Evolutionary conservation across 768 basidiomycete species (phyloP).

Genomic region (Agrocybe chaxingu): DNA sequence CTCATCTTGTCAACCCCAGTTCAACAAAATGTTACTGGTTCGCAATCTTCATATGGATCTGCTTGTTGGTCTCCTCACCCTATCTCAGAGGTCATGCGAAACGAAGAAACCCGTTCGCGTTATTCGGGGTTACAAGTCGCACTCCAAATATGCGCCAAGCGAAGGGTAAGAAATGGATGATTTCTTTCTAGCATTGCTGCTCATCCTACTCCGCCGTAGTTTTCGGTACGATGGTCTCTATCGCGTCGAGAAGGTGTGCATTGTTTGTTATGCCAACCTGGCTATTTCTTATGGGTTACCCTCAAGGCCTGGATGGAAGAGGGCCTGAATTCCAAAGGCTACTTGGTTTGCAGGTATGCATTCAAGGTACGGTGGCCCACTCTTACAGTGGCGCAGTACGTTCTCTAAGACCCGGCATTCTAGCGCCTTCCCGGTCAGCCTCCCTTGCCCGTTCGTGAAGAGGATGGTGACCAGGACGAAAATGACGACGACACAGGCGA

Average conservation of each 20-base stretch:
- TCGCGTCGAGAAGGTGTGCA: conserved; percentile 61
- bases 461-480: conserved; percentile 18
- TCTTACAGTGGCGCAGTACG: not conserved
- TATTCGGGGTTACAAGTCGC: conserved; percentile 78
- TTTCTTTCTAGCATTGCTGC: no score
- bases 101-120: conserved; percentile 83
- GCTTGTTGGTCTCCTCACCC: not conserved
- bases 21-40: conserved; percentile 70
- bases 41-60: not conserved
- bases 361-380: conserved; percentile 56
- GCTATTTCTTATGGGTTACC: not conserved
- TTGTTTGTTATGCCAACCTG: not conserved
- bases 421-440: conserved; percentile 59
- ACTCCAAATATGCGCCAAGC: conserved; percentile 70
- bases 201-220: conserved; percentile 29
- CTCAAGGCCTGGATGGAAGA: conserved; percentile 69
- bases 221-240: conserved; percentile 94
- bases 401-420: not conserved
- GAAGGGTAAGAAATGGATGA: conserved; percentile 53
- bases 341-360: conserved; percentile 80
- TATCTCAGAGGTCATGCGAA: conserved; percentile 63
- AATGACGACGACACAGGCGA: conserved; percentile 14
- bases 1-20: conserved; percentile 24
- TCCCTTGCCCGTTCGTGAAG: conserved; percentile 36
- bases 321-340: conserved; percentile 67